Evolutionary conservation across 306 rosid species (phyloP), one percentile per base, ranked within the genome.

Genomic region (Citrullus colocynthis): DNA sequence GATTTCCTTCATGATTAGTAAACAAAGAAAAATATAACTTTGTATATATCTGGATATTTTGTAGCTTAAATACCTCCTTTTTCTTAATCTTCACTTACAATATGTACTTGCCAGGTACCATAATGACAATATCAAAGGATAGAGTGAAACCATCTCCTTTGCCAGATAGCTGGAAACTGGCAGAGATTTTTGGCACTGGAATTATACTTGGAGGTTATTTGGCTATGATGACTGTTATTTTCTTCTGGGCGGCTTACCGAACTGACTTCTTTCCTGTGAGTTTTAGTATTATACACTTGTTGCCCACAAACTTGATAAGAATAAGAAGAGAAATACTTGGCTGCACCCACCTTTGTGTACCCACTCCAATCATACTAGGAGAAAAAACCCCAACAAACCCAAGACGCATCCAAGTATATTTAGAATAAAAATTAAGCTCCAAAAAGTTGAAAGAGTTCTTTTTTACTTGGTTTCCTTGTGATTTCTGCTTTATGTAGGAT

Each of bases 151-250:
- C 98, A 32, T 93, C 96, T 79, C 98, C 98, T 30, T 79, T 52
- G 78, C 98, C 98, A 28, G 98, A 93, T 84, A 87, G 96, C 82
- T 93, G 98, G 98, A 93, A 93, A 83, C 85, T 93, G 56, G 82
- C 90, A 0, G 98, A 93, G 87, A 93, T 93, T 37, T 90, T 93
- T 79, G 72, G 86, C 2, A 93, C 98, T 2, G 98, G 98, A 77
- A 75, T 93, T 49, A 81, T 93, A 79, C 91, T 93, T 7, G 98
- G 98, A 9, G 81, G 87, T 81, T 93, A 93, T 82, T 83, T 93
- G 85, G 98, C 98, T 37, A 83, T 93, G 94, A 90, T 90, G 96
- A 93, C 96, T 1, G 96, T 93, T 80, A 89, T 89, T 78, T 93
- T 93, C 94, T 93, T 93, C 63, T 93, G 97, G 96, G 92, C 91